phyloP scores from a whole-genome alignment of 2,329 filamentous ascomycete genomes.

The Trichoderma atroviride region DNA sequence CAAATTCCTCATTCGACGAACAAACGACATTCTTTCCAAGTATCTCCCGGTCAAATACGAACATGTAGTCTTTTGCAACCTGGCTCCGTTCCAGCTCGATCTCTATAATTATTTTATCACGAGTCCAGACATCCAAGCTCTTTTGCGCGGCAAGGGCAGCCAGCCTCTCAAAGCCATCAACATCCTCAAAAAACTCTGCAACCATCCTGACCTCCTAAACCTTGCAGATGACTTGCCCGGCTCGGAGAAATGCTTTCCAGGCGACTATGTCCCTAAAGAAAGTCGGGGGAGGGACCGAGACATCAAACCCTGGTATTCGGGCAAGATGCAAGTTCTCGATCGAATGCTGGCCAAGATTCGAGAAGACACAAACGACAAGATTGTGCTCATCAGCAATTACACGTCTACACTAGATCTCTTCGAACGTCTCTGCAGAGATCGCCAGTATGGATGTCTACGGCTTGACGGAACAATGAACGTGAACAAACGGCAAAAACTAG shows the following conservation, averaged over 20 bases:
- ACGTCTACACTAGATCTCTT: constrained; percentile 96
- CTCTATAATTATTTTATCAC: constrained; percentile 98
- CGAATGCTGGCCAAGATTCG: constrained; percentile 95
- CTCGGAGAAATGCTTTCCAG: constrained; percentile 77
- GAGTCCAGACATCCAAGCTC: constrained; percentile 88
- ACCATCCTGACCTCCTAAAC: constrained; percentile 91
- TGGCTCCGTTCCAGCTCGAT: constrained; percentile 88
- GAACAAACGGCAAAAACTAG: constrained; percentile 93
- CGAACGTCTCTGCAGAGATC: constrained; percentile 82
- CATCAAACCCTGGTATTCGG: constrained; percentile 92
- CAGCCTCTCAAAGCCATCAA: constrained; percentile 96
- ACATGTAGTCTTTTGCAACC: constrained; percentile 96
- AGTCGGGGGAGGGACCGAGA: constrained; percentile 86
- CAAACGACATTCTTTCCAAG: constrained; percentile 97
- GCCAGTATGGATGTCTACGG: constrained; percentile 81
- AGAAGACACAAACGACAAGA: constrained; percentile 97
- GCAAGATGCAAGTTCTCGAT: constrained; percentile 98
- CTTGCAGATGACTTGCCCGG: constrained; percentile 83
- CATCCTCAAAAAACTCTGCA: constrained; percentile 96
- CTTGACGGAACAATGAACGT: constrained; percentile 98
- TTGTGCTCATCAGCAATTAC: constrained; percentile 98
- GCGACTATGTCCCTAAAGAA: constrained; percentile 88
- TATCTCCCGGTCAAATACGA: constrained; percentile 98
- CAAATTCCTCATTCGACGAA: constrained; percentile 96
- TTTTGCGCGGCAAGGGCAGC: constrained; percentile 90